Percentiles rank a stretch among this genome's conserved stretches.
Evolutionary conservation across 2,329 filamentous ascomycete species (phyloP).

Genomic region (Fusarium begoniae): DNA sequence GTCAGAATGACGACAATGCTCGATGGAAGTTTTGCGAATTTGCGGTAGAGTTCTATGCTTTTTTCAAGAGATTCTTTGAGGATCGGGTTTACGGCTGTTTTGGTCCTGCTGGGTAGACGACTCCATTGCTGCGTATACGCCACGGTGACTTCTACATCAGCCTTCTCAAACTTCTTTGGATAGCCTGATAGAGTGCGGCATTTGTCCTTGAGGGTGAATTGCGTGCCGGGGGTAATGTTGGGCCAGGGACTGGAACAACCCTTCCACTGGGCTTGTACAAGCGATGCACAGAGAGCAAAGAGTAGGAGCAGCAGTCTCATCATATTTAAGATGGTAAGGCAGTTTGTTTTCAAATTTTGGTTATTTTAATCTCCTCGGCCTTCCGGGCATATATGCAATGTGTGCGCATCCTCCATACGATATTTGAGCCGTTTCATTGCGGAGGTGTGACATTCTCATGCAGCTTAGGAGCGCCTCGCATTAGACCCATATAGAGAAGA

Average conservation of each 20-base stretch:
- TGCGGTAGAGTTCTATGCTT: slow-evolving; percentile 9
- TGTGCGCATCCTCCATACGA: neutral
- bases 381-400: neutral
- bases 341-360: too few relatives aligned
- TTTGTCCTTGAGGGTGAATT: slow-evolving; percentile 2
- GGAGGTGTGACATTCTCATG: slow-evolving; percentile 1
- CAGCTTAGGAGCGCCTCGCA: neutral
- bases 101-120: neutral
- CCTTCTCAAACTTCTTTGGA: neutral
- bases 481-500: too few relatives aligned
- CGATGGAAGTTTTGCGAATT: slow-evolving; percentile 3
- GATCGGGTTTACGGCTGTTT: neutral
- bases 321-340: too few relatives aligned
- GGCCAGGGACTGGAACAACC: slow-evolving; percentile 11
- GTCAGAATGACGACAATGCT: slow-evolving; percentile 16
- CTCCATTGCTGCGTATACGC: slow-evolving; percentile 18
- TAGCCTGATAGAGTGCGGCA: slow-evolving; percentile 13
- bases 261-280: slow-evolving; percentile 1
- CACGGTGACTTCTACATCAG: slow-evolving; percentile 4
- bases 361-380: too few relatives aligned
- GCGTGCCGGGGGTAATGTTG: neutral
- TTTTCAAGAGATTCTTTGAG: slow-evolving; percentile 5
- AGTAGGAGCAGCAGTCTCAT: neutral
- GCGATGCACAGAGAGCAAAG: neutral
- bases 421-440: neutral